Percentiles rank a stretch among this genome's conserved stretches.
Conservation (phyloP, 805 yeast species). For the Zygotorulaspora sp. region DNA sequence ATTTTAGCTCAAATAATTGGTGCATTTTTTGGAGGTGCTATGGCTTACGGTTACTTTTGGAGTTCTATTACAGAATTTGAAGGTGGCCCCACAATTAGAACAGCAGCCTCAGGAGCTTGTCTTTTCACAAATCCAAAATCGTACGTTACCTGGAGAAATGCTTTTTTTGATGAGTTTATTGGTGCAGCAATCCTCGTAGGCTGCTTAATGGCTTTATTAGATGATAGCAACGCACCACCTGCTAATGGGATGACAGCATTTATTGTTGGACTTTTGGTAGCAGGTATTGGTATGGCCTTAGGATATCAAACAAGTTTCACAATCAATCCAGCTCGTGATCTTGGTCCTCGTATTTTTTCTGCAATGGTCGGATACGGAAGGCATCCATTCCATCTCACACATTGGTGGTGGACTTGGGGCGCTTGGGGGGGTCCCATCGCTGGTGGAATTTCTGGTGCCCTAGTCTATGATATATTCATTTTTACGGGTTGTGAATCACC, state of each 20-base stretch:
- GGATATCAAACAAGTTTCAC: constrained; percentile 49
- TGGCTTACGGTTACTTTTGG: constrained; percentile 41
- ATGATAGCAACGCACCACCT: constrained; percentile 41
- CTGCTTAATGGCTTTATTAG: constrained; percentile 42
- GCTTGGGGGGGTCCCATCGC: constrained; percentile 39
- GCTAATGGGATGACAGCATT: constrained; percentile 39
- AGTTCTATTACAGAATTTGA: constrained; percentile 26
- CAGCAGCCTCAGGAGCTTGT: constrained; percentile 37
- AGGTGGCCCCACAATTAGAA: constrained; percentile 18
- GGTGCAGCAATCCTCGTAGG: constrained; percentile 40
- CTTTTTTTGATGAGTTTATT: constrained; percentile 42
- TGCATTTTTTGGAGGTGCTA: constrained; percentile 41
- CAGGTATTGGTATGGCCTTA: constrained; percentile 41
- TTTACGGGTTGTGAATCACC: constrained; percentile 45
- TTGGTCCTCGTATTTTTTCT: constrained; percentile 45
- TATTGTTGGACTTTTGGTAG: constrained; percentile 39
- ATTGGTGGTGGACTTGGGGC: constrained; percentile 39
- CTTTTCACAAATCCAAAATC: constrained; percentile 41
- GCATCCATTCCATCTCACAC: constrained; percentile 19
- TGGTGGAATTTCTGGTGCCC: constrained; percentile 43
- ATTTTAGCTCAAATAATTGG: constrained; percentile 43
- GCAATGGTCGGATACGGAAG: constrained; percentile 39
- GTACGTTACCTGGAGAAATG: constrained; percentile 37
- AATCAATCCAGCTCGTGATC: constrained; percentile 46
- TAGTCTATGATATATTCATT: constrained; percentile 41